Conservation (phyloP, 2,329 filamentous ascomycete species). For the Phyllosticta citrichinensis region DNA sequence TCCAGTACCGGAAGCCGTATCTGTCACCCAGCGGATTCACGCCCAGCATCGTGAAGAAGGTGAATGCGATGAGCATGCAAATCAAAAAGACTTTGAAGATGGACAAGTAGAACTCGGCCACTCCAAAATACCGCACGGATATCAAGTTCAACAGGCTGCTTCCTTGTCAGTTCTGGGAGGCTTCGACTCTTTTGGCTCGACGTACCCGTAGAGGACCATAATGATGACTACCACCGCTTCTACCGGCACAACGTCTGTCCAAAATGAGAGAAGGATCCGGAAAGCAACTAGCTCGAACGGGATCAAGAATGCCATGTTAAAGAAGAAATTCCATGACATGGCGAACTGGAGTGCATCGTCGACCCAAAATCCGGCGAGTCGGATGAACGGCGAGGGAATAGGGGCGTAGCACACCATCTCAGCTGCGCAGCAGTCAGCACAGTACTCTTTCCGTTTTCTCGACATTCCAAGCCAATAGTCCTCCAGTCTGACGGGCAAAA, state of each 20-base stretch:
- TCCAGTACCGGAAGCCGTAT: slow-evolving; percentile 38
- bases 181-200: neutral
- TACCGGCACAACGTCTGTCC: slow-evolving; percentile 23
- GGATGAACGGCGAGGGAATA: slow-evolving; percentile 3
- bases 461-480: neutral
- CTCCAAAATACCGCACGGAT: slow-evolving; percentile 44
- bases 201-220: slow-evolving; percentile 1
- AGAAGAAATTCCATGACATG: slow-evolving; percentile 21
- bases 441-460: no score
- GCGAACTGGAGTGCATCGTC: slow-evolving; percentile 14
- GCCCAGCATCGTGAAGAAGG: slow-evolving; percentile 37
- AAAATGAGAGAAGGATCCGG: slow-evolving; percentile 30
- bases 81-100: slow-evolving; percentile 38
- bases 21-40: slow-evolving; percentile 33
- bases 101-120: slow-evolving; percentile 37
- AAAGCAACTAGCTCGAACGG: slow-evolving; percentile 37
- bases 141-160: slow-evolving; percentile 36
- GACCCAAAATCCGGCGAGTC: slow-evolving; percentile 4
- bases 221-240: slow-evolving; percentile 3
- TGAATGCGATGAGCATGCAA: slow-evolving; percentile 35
- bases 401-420: slow-evolving; percentile 6
- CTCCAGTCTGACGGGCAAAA: neutral
- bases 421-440: neutral
- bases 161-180: neutral
- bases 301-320: slow-evolving; percentile 20